Evolutionary conservation across 1,139 yeast genomes (phyloP), one percentile per base, ranked within the genome.

Genomic region (Scheffersomyces lignicola): DNA sequence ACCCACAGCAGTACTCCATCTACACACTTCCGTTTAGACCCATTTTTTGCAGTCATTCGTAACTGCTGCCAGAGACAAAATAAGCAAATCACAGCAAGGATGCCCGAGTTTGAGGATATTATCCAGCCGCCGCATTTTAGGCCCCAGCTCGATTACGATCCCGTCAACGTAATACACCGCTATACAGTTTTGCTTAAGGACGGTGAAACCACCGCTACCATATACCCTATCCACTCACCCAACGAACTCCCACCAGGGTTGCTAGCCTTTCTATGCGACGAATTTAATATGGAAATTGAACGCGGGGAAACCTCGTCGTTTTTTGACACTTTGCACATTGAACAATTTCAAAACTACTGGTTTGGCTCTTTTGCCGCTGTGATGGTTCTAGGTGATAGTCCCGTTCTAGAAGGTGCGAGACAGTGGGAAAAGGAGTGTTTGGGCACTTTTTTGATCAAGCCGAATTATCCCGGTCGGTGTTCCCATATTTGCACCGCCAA

Each of bases 401-500:
- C 80, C 0, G 67, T 66, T 21, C 58, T 82, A 12, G 80, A 76
- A 44, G 77, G 78, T 18, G 64, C 66, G 11, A 73, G 85, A 31
- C 85, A 83, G 45, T 87, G 97, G 96, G 95, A 87, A 46, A 83
- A 86, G 52, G 88, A 84, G 58, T 87, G 96, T 56, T 65, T 92
- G 39, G 97, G 97, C 1, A 74, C 88, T 2, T 89, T 89, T 53
- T 80, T 75, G 53, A 72, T 90, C 40, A 85, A 85, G 47, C 95
- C 97, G 4, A 86, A 88, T 51, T 92, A 83, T 52, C 96, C 97
- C 0, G 97, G 97, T 2, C 68, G 97, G 32, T 83, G 95, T 32
- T 79, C 95, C 0, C 97, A 90, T 57, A 83, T 92, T n/a, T 89
- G 96, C 49, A 87, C 95, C 0, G 95, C 88, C 2, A 84, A 83